Base-by-base conservation (phyloP, 2,329 filamentous ascomycete genomes). In the Curvularia sp. region DNA sequence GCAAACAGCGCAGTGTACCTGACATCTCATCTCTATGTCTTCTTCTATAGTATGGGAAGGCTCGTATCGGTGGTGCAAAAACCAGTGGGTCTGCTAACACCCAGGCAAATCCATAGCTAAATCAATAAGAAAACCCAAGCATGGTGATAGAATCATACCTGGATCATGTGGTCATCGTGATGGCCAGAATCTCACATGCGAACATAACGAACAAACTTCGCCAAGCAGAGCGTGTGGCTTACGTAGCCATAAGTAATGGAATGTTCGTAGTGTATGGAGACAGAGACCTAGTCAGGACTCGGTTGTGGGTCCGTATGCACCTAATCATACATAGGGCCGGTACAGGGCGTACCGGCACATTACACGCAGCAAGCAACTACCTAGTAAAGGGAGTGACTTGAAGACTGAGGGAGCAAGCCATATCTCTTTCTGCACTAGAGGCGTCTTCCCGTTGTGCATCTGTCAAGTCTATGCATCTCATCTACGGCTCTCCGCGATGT, bases 401-500 rank as follows among this genome's bases (percentile, higher is more conserved):
- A n/a, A 2, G 10, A 19, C 32, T 15, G 2, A 21, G 18, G 12
- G 39, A 43, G 25, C 15, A n/a, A n/a, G 10, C 6, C 5, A 42
- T 4, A 13, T 10, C 27, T 3, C 18, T 47, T 2, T 23, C 27
- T 30, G 5, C 3, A 12, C 9, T 13, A 12, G n/a, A 6, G 2
- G 7, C 5, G 6, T 15, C n/a, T 47, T 19, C 18, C 3, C 2
- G 5, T 8, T 82, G 72, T 6, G 79, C 79, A 23, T 75, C 59
- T 13, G 13, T n/a, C 18, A 18, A 34, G 0, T 25, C 5, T 19
- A 23, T 23, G 27, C 32, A 19, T 21, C 23, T 28, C 45, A 18
- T 21, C 32, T 58, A 55, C 58, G 58, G 58, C 58, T 61, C 58
- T 61, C 57, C 57, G 19, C 57, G 41, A 38, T 15, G 23, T 43